phyloP scores from a whole-genome alignment of 2,329 filamentous ascomycete species.

The Akanthomyces lecanii region DNA sequence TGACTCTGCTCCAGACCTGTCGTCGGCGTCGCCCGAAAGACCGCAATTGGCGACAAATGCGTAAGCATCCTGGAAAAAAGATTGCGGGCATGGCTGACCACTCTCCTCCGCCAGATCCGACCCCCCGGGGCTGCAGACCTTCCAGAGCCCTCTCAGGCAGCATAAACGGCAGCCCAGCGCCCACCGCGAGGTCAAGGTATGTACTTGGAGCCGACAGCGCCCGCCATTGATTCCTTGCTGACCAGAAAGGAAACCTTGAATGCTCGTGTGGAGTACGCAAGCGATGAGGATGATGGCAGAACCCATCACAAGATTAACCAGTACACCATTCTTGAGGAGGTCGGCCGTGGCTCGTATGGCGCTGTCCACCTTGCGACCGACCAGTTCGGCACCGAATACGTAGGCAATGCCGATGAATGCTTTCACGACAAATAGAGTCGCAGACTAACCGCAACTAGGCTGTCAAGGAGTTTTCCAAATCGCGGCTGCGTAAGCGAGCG shows the following conservation, averaged over 20 bases:
- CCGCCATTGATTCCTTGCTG: constrained; percentile 17
- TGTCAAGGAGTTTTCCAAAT: constrained; percentile 96
- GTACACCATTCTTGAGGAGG: constrained; percentile 90
- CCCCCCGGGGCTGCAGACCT: constrained; percentile 36
- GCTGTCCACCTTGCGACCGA: constrained; percentile 87
- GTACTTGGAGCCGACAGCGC: background rate
- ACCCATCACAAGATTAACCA: constrained; percentile 89
- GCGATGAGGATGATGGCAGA: constrained; percentile 75
- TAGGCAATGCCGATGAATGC: constrained; percentile 42
- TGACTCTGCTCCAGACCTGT: background rate
- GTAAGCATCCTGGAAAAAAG: constrained; percentile 34
- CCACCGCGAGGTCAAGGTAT: constrained; percentile 55
- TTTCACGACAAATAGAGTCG: background rate
- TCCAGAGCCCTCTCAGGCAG: constrained; percentile 53
- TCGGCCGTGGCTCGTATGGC: constrained; percentile 93
- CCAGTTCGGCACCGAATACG: constrained; percentile 89
- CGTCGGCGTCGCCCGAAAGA: background rate
- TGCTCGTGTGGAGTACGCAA: constrained; percentile 80
- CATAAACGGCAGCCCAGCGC: constrained; percentile 55
- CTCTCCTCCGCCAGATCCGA: constrained; percentile 36
- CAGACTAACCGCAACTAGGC: constrained; percentile 53
- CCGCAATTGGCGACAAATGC: constrained; percentile 2
- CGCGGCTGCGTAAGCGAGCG: constrained; percentile 79
- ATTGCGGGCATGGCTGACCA: background rate
- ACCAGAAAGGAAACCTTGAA: constrained; percentile 75